phyloP scores from a whole-genome alignment of 768 basidiomycete species.

The Austroboletus eburneus region DNA sequence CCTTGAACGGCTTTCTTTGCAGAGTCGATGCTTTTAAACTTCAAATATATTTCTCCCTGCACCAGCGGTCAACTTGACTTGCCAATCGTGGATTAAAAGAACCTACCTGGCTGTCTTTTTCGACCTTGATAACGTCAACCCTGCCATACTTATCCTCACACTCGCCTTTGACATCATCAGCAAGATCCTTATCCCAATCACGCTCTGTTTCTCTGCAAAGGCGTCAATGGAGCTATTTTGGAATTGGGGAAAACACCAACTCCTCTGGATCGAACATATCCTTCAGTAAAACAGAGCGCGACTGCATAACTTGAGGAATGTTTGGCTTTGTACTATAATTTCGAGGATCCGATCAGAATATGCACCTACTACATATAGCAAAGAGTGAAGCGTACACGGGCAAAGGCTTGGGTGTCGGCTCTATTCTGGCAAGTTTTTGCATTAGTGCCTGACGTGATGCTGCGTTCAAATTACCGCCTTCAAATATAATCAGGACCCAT shows the following conservation, averaged over 20 bases:
- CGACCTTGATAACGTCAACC: constrained; percentile 86
- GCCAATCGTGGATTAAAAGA: background rate
- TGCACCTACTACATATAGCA: background rate
- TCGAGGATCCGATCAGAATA: constrained; percentile 15
- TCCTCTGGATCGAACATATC: constrained; percentile 99
- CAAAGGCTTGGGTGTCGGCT: constrained; percentile 56
- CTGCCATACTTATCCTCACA: constrained; percentile 87
- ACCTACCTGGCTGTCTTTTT: constrained; percentile 87
- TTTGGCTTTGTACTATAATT: constrained; percentile 61
- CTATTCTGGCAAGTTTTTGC: constrained; percentile 99
- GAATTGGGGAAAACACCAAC: constrained; percentile 42
- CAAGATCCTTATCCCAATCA: constrained; percentile 96
- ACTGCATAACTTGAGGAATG: constrained; percentile 82
- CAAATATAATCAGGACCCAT: constrained; percentile 8
- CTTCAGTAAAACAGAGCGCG: constrained; percentile 83
- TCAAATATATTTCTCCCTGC: constrained; percentile 96
- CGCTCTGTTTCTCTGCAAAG: constrained; percentile 80
- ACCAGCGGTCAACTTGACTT: constrained; percentile 10
- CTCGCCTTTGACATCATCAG: constrained; percentile 94
- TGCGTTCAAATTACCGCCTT: constrained; percentile 97
- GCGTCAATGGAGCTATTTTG: constrained; percentile 2
- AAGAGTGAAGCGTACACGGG: constrained; percentile 48
- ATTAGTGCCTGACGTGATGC: constrained; percentile 98
- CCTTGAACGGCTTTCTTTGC: constrained; percentile 85
- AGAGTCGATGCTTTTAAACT: constrained; percentile 74